Evolutionary conservation across 306 rosid genomes (phyloP).

Genomic region (Prunus mira): DNA sequence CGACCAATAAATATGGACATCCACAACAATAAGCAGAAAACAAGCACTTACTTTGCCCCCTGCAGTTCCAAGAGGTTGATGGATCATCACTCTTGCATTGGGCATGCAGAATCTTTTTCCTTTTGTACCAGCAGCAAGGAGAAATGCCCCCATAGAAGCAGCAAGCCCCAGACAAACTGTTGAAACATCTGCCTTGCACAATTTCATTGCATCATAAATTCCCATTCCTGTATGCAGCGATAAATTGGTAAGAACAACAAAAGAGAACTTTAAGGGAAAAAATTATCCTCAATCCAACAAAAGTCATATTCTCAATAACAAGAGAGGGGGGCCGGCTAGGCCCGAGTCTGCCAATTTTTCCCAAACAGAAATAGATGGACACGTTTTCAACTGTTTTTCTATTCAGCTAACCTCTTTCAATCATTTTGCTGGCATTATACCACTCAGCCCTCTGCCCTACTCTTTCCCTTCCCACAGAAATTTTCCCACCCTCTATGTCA

Average conservation of each 20-base stretch:
- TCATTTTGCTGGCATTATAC: neutral
- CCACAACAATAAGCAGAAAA: neutral
- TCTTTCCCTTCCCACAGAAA: neutral
- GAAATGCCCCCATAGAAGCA: constrained; percentile 97
- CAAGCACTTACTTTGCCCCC: constrained; percentile 73
- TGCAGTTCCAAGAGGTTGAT: constrained; percentile 82
- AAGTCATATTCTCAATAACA: neutral
- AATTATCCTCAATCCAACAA: neutral
- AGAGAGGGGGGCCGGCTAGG: neutral
- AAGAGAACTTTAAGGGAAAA: constrained; percentile 1
- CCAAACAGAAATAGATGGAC: neutral
- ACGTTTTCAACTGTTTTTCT: neutral
- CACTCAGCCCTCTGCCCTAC: neutral
- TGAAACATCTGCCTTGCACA: constrained; percentile 93
- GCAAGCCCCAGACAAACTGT: constrained; percentile 95
- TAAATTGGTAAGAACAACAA: constrained; percentile 2
- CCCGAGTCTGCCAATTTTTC: neutral
- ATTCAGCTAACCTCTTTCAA: neutral
- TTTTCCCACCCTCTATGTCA: neutral
- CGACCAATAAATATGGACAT: neutral
- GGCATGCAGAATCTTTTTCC: constrained; percentile 99
- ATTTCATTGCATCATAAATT: constrained; percentile 94
- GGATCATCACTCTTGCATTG: constrained; percentile 90
- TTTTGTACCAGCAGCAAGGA: constrained; percentile 83
- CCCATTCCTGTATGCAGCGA: constrained; percentile 72